Percentiles rank a stretch among this genome's conserved stretches.
These are phyloP conservation scores for Coniferiporia sulphurascens DNA, from an alignment of 1,284 basidiomycete species.

Conservation along the genomic window DNA sequence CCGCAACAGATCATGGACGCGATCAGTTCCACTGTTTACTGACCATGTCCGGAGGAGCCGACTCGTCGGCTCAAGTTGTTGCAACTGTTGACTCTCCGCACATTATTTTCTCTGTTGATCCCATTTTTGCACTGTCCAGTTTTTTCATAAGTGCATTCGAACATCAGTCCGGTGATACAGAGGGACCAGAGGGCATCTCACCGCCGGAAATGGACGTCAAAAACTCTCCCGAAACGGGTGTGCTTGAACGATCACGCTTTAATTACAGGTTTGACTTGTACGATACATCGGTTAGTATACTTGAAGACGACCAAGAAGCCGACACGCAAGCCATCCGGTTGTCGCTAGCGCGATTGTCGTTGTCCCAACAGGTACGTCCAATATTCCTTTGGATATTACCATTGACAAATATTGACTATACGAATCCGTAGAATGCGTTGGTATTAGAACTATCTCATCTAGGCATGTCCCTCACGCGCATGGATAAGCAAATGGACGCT, in stretches of 20 bases:
- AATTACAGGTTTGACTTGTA: slow-evolving; percentile 88
- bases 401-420: slow-evolving; percentile 2
- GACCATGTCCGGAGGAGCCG: slow-evolving; percentile 61
- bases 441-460: slow-evolving; percentile 80
- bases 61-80: slow-evolving; percentile 66
- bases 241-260: slow-evolving; percentile 25
- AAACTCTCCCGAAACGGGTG: slow-evolving; percentile 14
- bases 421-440: slow-evolving; percentile 58
- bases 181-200: slow-evolving; percentile 22
- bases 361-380: slow-evolving; percentile 82
- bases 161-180: slow-evolving; percentile 24
- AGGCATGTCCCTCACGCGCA: slow-evolving; percentile 91
- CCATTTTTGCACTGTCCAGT: slow-evolving; percentile 81
- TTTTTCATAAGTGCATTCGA: slow-evolving; percentile 76
- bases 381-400: not conserved
- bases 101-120: slow-evolving; percentile 92
- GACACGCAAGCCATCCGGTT: slow-evolving; percentile 89
- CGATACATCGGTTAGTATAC: slow-evolving; percentile 84
- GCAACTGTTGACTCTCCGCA: slow-evolving; percentile 92
- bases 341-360: slow-evolving; percentile 78
- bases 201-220: slow-evolving; percentile 19
- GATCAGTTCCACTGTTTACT: slow-evolving; percentile 96
- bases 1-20: slow-evolving; percentile 82
- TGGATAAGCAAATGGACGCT: slow-evolving; percentile 82
- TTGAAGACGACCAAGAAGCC: slow-evolving; percentile 80